phyloP scores from a whole-genome alignment of 345 rosid genomes.

The Citrus sp. region DNA sequence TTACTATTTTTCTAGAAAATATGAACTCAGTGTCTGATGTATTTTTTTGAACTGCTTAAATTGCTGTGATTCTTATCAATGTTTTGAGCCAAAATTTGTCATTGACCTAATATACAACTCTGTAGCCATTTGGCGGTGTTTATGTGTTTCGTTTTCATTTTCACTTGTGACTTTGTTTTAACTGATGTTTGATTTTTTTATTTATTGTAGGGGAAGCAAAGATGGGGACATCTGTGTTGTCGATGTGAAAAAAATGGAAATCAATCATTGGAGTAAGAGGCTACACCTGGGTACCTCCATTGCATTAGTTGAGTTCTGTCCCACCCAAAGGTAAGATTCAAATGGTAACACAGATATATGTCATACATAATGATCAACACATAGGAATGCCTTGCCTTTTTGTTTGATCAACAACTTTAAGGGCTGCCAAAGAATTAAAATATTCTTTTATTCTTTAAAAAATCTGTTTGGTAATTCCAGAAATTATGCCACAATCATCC shows the following conservation, averaged over 20 bases:
- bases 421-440: not conserved
- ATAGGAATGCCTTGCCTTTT: too few relatives aligned
- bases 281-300: conserved; percentile 75
- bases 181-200: conserved; percentile 1
- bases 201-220: conserved; percentile 66
- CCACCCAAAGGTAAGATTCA: conserved; percentile 58
- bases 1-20: not conserved
- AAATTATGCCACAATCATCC: not conserved
- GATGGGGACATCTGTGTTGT: conserved; percentile 86
- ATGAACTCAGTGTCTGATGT: not conserved
- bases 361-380: too few relatives aligned
- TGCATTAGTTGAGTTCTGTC: conserved; percentile 79
- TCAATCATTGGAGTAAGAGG: conserved; percentile 87
- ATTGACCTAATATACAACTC: not conserved
- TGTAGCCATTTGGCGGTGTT: not conserved
- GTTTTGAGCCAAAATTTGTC: not conserved
- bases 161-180: not conserved
- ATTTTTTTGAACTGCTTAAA: not conserved
- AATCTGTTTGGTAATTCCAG: not conserved
- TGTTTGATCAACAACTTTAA: too few relatives aligned
- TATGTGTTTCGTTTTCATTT: not conserved
- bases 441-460: not conserved
- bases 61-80: not conserved
- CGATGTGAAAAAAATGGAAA: conserved; percentile 89
- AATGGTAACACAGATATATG: not conserved